Conservation (phyloP, 2,329 filamentous ascomycete species). For the Botrytis galanthina region DNA sequence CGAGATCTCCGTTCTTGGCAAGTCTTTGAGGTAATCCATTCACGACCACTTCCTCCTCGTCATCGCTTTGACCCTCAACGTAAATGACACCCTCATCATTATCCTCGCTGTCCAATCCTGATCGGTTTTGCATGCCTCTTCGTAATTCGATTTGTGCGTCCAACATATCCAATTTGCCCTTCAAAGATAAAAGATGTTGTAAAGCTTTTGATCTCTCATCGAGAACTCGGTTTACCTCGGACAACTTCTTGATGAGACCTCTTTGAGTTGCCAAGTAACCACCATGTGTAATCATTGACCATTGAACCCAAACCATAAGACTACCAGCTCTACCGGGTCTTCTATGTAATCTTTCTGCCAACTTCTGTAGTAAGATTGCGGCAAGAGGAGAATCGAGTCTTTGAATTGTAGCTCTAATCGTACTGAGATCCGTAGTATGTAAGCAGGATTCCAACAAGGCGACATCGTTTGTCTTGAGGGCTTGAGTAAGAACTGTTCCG, state of each 20-base stretch:
- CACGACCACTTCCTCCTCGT: conserved; percentile 47
- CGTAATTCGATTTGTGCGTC: conserved; percentile 84
- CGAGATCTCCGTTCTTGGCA: conserved; percentile 28
- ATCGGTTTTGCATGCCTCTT: conserved; percentile 59
- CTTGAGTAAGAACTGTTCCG: conserved; percentile 88
- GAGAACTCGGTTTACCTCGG: conserved; percentile 79
- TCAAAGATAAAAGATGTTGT: conserved; percentile 78
- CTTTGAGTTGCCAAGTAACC: conserved; percentile 84
- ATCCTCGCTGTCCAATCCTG: conserved; percentile 44
- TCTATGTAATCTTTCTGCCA: conserved; percentile 82
- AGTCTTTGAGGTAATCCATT: conserved; percentile 43
- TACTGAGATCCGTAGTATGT: conserved; percentile 71
- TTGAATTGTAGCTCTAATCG: conserved; percentile 85
- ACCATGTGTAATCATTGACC: conserved; percentile 88
- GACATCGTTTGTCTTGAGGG: conserved; percentile 86
- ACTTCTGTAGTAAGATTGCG: conserved; percentile 71
- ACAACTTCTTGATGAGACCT: conserved; percentile 75
- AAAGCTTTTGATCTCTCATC: conserved; percentile 82
- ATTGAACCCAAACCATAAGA: conserved; percentile 94
- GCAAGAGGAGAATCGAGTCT: conserved; percentile 84
- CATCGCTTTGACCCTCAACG: conserved; percentile 69
- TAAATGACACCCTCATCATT: conserved; percentile 67
- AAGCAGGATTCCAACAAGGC: conserved; percentile 91
- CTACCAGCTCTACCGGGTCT: conserved; percentile 85
- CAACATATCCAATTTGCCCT: conserved; percentile 93